Percentiles rank a stretch among this genome's conserved stretches.
phyloP scores from a whole-genome alignment of 2,329 filamentous ascomycete species.

The Monosporascus sp. region DNA sequence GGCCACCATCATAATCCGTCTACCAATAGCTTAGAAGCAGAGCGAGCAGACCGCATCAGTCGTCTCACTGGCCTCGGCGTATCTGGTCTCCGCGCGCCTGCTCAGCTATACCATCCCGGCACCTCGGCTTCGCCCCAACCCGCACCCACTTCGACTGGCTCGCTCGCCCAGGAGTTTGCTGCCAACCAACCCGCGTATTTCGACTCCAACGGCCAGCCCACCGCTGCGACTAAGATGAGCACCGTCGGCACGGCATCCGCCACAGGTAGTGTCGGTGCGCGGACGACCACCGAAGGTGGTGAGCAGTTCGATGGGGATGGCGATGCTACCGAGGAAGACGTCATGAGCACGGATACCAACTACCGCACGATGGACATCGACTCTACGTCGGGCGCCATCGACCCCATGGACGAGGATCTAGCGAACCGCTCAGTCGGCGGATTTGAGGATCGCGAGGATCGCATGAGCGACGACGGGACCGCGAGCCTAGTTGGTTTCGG shows the following conservation, averaged over 20 bases:
- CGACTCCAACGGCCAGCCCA: constrained; percentile 66
- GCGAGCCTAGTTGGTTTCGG: constrained; percentile 87
- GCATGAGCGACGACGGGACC: constrained; percentile 79
- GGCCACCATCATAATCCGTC: constrained; percentile 56
- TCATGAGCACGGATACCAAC: constrained; percentile 65
- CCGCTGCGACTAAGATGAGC: constrained; percentile 69
- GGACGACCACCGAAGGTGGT: constrained; percentile 45
- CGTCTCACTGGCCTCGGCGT: constrained; percentile 88
- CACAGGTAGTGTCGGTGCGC: constrained; percentile 69
- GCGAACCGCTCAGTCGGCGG: constrained; percentile 43
- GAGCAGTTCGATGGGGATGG: constrained; percentile 46
- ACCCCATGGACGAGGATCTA: constrained; percentile 33
- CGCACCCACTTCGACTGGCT: constrained; percentile 44
- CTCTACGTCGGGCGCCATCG: constrained; percentile 27
- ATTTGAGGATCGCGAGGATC: constrained; percentile 72
- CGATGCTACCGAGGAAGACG: constrained; percentile 58
- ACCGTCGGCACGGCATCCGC: constrained; percentile 89
- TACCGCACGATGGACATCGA: constrained; percentile 54
- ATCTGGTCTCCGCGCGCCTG: constrained; percentile 61
- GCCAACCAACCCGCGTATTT: constrained; percentile 68
- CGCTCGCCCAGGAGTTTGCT: constrained; percentile 33
- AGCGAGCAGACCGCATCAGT: constrained; percentile 91
- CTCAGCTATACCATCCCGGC: constrained; percentile 23
- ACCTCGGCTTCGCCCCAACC: constrained; percentile 43
- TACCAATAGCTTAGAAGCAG: constrained; percentile 76